A percentile compares a stretch with the other conserved stretches of the same genome.
phyloP scores from a whole-genome alignment of 352 stramenopile species.

The Pythium utonaiense region DNA sequence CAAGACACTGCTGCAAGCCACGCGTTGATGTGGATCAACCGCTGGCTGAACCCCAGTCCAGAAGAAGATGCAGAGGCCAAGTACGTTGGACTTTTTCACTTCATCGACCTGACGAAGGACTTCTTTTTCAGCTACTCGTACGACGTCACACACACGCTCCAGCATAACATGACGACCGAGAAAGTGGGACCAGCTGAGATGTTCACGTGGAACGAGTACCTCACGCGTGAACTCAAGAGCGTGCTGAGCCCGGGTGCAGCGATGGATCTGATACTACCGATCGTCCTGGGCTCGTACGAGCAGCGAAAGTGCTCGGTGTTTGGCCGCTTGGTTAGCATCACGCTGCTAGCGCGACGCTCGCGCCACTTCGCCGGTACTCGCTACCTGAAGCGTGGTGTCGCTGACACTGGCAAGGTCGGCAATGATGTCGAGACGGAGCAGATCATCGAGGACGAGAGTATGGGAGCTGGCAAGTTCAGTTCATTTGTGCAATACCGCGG shows the following conservation, averaged over 20 bases:
- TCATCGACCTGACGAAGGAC: conserved; percentile 98
- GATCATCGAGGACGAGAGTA: conserved; percentile 90
- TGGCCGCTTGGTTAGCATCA: conserved; percentile 93
- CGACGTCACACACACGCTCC: conserved; percentile 95
- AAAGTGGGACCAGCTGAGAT: conserved; percentile 89
- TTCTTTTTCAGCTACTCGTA: conserved; percentile 99
- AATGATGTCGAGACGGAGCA: conserved; percentile 99
- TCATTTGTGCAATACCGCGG: conserved; percentile 97
- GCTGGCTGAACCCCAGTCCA: conserved; percentile 79
- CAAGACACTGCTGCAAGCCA: conserved; percentile 32
- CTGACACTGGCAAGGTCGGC: conserved; percentile 97
- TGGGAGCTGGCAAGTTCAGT: conserved; percentile 91
- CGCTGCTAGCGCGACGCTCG: conserved; percentile 94
- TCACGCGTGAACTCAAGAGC: conserved; percentile 90
- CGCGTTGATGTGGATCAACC: conserved; percentile 67
- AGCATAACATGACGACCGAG: conserved; percentile 96
- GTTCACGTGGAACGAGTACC: conserved; percentile 97
- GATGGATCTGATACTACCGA: conserved; percentile 86
- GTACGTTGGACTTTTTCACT: conserved; percentile 97
- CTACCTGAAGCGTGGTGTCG: conserved; percentile 97
- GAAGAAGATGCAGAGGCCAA: conserved; percentile 81
- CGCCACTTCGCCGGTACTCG: conserved; percentile 98
- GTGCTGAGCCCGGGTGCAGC: conserved; percentile 82
- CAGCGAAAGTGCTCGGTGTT: conserved; percentile 96
- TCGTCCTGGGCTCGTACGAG: conserved; percentile 95